phyloP scores from a whole-genome alignment of 2,329 filamentous ascomycete genomes.

The Neonectria coccinea region DNA sequence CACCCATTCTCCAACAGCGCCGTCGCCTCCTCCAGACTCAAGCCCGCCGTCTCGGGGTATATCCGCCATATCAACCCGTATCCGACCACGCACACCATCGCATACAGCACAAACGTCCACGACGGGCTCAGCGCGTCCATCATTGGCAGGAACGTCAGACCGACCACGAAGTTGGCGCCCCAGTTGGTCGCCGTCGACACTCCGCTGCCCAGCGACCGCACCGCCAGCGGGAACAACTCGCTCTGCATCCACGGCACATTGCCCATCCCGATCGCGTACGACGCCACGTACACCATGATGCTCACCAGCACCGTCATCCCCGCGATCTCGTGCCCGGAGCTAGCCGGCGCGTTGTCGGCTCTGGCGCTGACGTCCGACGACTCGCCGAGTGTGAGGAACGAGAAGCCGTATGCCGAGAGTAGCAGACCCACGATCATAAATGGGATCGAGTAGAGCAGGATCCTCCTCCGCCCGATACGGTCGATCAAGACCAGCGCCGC shows the following conservation, averaged over 20 bases:
- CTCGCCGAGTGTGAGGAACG: constrained; percentile 64
- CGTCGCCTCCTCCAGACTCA: constrained; percentile 84
- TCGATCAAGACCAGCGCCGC: constrained; percentile 82
- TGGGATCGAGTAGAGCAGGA: constrained; percentile 85
- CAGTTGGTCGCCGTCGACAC: constrained; percentile 86
- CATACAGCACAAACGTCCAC: constrained; percentile 87
- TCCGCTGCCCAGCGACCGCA: constrained; percentile 78
- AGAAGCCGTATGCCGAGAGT: constrained; percentile 79
- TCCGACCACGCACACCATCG: constrained; percentile 73
- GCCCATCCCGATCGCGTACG: constrained; percentile 88
- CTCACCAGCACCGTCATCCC: constrained; percentile 74
- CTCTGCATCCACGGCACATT: constrained; percentile 97
- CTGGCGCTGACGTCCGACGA: constrained; percentile 35
- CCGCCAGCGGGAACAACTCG: constrained; percentile 85
- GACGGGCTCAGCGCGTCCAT: constrained; percentile 80
- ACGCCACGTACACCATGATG: constrained; percentile 85
- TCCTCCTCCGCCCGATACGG: constrained; percentile 80
- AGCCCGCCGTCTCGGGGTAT: constrained; percentile 87
- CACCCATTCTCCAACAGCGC: constrained; percentile 77
- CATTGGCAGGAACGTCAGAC: constrained; percentile 87
- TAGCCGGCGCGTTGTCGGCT: constrained; percentile 25
- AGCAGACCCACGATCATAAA: constrained; percentile 83
- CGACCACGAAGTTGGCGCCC: constrained; percentile 87
- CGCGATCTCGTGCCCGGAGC: constrained; percentile 47
- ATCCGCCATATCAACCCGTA: constrained; percentile 77